These are phyloP conservation scores for Artomyces pyxidatus DNA, from an alignment of 768 basidiomycete genomes.

Conservation along the genomic window DNA sequence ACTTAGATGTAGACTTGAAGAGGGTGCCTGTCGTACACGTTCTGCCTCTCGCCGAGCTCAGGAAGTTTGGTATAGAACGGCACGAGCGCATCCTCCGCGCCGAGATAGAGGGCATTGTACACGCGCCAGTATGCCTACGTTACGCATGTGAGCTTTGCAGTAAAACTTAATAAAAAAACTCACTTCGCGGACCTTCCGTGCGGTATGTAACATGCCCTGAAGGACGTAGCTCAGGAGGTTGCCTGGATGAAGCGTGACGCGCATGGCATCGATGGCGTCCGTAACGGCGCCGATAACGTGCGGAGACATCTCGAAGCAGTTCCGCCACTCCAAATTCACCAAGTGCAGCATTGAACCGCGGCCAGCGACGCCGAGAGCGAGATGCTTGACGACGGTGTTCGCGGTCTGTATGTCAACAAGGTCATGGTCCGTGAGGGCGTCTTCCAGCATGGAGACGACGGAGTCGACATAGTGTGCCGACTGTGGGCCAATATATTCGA, in stretches of 20 bases:
- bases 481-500: conserved; percentile 96
- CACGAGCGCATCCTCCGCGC: conserved; percentile 84
- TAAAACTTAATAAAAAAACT: no score
- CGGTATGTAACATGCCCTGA: conserved; percentile 95
- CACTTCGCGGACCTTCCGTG: conserved; percentile 90
- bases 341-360: conserved; percentile 94
- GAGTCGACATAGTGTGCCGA: conserved; percentile 96
- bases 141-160: background rate
- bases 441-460: conserved; percentile 95
- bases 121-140: conserved; percentile 92
- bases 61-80: conserved; percentile 90
- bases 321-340: conserved; percentile 98
- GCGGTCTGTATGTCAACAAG: conserved; percentile 98
- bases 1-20: conserved; percentile 71
- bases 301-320: conserved; percentile 96
- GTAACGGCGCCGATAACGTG: conserved; percentile 97
- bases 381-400: conserved; percentile 95
- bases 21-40: conserved; percentile 78
- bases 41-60: conserved; percentile 83
- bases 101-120: conserved; percentile 91
- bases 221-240: conserved; percentile 86
- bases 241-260: conserved; percentile 91
- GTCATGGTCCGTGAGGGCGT: conserved; percentile 95
- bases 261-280: conserved; percentile 97
- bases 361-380: conserved; percentile 93